Base-by-base conservation (phyloP, 352 stramenopile species). In the Globisporangium okanoganense region DNA sequence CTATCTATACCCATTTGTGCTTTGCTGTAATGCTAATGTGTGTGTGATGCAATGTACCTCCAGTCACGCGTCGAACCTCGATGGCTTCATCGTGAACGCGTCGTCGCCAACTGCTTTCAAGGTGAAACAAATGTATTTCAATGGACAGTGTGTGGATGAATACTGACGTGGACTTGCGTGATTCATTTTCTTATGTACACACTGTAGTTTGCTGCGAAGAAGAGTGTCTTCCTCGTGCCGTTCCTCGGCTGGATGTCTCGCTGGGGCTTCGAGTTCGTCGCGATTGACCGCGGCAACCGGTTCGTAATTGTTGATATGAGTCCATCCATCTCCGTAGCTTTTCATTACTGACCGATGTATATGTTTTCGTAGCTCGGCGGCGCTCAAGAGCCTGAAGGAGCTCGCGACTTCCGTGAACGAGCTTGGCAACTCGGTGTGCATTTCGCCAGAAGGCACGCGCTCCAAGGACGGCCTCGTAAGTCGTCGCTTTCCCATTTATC, bases 391-490 rank as follows among this genome's bases (percentile, higher is more conserved):
- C 64, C 64, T 94, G 20, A 85, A 87, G 58, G 75, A 88, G 5
- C 45, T 94, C 25, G 80, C 85, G 10, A 65, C 73, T 31, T 82
- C 78, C n/a, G 71, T 94, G 31, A 88, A 91, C 45, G 80, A 87
- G 18, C 69, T 69, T 29, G 83, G 83, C 38, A 84, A 85, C 55
- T 94, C 85, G 45, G 76, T 94, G 13, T 86, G 74, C 53, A 94
- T 94, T 54, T 94, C 85, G 14, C 85, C 85, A 2, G 85, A 94
- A 70, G 85, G 85, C 57, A 93, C 85, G 45, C 83, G 85, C 52
- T 92, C 83, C 25, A 94, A 91, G 69, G 79, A 87, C 51, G 85
- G 85, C 33, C 68, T 91, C 54, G 79, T 90, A 64, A 41, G 61
- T 63, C 13, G 3, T 55, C 14, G 5, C 18, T 31, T 62, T 59